Conservation (phyloP, 441 rosid species). For the Erodium trifolium region DNA sequence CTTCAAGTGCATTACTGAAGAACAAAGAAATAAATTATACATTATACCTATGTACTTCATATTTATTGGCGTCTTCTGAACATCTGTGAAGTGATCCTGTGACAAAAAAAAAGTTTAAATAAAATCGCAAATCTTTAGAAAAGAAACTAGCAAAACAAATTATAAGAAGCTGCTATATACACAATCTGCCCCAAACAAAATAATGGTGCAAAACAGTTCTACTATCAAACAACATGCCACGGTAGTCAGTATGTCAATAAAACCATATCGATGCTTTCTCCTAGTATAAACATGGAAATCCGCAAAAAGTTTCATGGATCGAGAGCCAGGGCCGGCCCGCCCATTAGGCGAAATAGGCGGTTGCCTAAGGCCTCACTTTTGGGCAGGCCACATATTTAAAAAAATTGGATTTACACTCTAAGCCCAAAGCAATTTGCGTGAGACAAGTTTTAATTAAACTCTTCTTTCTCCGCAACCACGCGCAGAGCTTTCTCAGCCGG, state of each 20-base stretch:
- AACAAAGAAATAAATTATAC: not conserved
- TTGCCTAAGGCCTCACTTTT: too few relatives aligned
- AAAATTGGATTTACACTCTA: too few relatives aligned
- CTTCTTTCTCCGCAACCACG: too few relatives aligned
- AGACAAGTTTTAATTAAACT: too few relatives aligned
- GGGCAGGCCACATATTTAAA: too few relatives aligned
- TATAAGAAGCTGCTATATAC: not conserved
- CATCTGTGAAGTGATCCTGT: conserved; percentile 70
- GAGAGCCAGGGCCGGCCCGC: too few relatives aligned
- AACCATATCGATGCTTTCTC: not conserved
- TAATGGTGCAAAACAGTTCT: not conserved
- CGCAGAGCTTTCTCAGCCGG: too few relatives aligned
- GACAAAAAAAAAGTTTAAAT: conserved; percentile 17
- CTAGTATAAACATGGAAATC: not conserved
- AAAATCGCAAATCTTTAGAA: not conserved
- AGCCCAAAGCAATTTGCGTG: too few relatives aligned
- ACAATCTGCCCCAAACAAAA: not conserved
- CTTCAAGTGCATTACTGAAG: not conserved
- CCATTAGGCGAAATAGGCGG: too few relatives aligned
- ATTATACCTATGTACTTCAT: conserved; percentile 84
- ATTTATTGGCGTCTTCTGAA: conserved; percentile 55
- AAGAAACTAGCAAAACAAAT: conserved; percentile 11
- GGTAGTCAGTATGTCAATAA: not conserved
- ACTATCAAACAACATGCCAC: not conserved
- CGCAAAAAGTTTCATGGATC: too few relatives aligned